Evolutionary conservation across 768 basidiomycete species (phyloP).

Genomic region (Suillus cothurnatus): DNA sequence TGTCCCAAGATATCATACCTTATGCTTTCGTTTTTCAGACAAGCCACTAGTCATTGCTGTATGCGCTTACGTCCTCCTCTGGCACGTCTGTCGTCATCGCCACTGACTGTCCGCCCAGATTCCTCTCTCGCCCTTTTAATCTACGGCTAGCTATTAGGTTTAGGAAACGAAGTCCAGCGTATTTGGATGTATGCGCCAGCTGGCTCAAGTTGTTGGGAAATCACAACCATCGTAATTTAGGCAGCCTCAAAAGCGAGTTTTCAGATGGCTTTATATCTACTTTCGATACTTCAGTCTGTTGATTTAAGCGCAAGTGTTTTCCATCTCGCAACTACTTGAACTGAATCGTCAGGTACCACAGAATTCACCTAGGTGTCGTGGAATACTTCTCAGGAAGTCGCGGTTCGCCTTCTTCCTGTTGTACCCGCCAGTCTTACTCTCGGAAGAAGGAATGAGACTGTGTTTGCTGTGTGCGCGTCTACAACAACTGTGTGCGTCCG

Average conservation of each 20-base stretch:
- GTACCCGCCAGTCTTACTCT: too few relatives aligned
- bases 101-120: background rate
- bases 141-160: conserved; percentile 24
- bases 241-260: conserved; percentile 21
- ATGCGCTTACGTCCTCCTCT: background rate
- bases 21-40: background rate
- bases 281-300: conserved; percentile 27
- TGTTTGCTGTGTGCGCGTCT: too few relatives aligned
- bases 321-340: background rate
- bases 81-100: background rate
- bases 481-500: too few relatives aligned
- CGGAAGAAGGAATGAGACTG: too few relatives aligned
- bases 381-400: background rate
- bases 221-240: conserved; percentile 12
- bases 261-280: conserved; percentile 35
- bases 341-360: background rate
- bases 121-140: conserved; percentile 20
- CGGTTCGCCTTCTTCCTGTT: background rate
- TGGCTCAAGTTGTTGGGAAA: conserved; percentile 9
- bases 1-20: background rate
- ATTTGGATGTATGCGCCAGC: conserved; percentile 10
- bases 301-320: background rate
- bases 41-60: conserved; percentile 19
- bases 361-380: background rate
- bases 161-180: conserved; percentile 27